Percentiles rank a stretch among this genome's conserved stretches.
phyloP scores from a whole-genome alignment of 257 asterid genomes.

The Knoxia roxburghii region DNA sequence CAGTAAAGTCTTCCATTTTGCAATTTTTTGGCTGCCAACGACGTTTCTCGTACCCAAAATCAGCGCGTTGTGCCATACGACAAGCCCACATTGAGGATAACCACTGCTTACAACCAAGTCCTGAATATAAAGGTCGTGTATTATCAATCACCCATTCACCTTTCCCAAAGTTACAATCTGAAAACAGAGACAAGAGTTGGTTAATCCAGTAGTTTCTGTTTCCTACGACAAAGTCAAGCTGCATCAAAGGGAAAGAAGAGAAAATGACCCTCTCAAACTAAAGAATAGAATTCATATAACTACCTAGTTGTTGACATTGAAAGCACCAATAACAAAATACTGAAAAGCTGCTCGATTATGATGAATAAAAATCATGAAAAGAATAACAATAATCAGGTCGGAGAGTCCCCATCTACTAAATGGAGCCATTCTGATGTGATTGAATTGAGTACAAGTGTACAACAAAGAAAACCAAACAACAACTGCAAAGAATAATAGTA shows the following conservation, averaged over 20 bases:
- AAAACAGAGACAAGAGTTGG: conserved; percentile 20
- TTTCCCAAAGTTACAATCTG: conserved; percentile 57
- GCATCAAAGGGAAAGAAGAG: not conserved
- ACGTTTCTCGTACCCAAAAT: conserved; percentile 79
- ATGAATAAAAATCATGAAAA: not conserved
- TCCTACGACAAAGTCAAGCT: not conserved
- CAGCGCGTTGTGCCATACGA: conserved; percentile 78
- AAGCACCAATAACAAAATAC: not conserved
- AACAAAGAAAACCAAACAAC: not conserved
- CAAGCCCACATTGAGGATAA: conserved; percentile 97
- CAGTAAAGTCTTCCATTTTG: conserved; percentile 64
- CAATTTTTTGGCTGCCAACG: conserved; percentile 82
- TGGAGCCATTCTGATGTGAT: not conserved
- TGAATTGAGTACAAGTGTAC: not conserved
- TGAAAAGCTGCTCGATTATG: not conserved
- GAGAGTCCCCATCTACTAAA: not conserved
- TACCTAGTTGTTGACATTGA: not conserved
- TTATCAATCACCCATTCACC: conserved; percentile 82
- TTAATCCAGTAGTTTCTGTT: not conserved
- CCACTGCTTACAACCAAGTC: conserved; percentile 86
- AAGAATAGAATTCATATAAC: not conserved
- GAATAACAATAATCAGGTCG: not conserved
- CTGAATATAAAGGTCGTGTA: conserved; percentile 70
- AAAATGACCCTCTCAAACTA: not conserved
- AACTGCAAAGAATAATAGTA: not conserved